Conservation (phyloP, 768 basidiomycete genomes). For the Gloeostereum incarnatum region DNA sequence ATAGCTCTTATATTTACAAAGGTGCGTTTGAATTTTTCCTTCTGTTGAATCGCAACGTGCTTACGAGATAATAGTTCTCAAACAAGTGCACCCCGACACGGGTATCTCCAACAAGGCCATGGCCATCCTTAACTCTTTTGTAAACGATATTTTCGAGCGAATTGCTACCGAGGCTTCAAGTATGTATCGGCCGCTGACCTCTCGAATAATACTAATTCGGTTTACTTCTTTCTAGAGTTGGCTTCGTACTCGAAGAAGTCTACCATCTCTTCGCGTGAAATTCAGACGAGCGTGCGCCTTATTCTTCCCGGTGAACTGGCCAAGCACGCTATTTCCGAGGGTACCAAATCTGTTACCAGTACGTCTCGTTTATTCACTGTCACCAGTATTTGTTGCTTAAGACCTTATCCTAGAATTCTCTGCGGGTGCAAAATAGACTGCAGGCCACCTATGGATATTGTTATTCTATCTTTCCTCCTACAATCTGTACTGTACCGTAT, state of each 20-base stretch:
- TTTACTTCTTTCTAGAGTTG: conserved; percentile 49
- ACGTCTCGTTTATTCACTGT: conserved; percentile 14
- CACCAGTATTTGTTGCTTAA: too few relatives aligned
- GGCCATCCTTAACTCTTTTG: conserved; percentile 94
- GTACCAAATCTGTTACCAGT: conserved; percentile 90
- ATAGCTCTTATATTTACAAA: conserved; percentile 90
- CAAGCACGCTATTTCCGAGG: conserved; percentile 92
- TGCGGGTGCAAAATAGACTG: too few relatives aligned
- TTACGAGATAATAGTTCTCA: conserved; percentile 51
- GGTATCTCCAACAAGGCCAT: conserved; percentile 99
- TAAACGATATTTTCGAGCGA: conserved; percentile 94
- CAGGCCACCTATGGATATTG: too few relatives aligned
- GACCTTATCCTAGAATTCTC: too few relatives aligned
- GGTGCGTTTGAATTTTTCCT: conserved; percentile 28
- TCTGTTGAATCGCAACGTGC: neutral
- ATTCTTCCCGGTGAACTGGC: conserved; percentile 95
- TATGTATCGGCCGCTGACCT: conserved; percentile 24
- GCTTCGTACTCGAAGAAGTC: conserved; percentile 98
- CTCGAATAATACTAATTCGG: conserved; percentile 1
- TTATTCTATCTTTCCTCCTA: too few relatives aligned
- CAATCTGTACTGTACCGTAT: too few relatives aligned
- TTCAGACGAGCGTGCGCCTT: conserved; percentile 93
- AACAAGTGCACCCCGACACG: conserved; percentile 97
- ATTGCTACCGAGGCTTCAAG: conserved; percentile 88
- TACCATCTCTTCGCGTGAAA: conserved; percentile 97